Evolutionary conservation across 176 grass and related monocot genomes (phyloP).

Genomic region (Paspalum notatum): DNA sequence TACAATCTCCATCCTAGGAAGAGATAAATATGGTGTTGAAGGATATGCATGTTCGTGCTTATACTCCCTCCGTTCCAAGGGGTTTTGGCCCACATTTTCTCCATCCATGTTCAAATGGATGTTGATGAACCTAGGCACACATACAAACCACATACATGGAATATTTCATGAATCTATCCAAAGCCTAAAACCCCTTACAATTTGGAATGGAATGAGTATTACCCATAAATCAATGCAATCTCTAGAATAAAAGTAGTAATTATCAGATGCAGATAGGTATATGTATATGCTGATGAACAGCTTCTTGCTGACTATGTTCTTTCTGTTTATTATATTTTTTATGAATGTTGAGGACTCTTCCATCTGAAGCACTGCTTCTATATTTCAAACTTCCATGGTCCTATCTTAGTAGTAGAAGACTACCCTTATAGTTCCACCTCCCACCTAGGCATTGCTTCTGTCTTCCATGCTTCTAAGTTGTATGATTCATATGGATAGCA

Average conservation of each 20-base stretch:
- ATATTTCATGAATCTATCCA: too few species aligned
- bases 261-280: neutral
- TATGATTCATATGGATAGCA: constrained; percentile 1
- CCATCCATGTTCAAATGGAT: too few species aligned
- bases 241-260: neutral
- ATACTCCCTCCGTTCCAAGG: too few species aligned
- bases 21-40: neutral
- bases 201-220: neutral
- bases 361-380: neutral
- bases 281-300: neutral
- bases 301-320: too few species aligned
- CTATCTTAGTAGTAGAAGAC: neutral
- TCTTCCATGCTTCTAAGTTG: neutral
- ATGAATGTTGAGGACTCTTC: neutral
- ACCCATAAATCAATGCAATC: neutral
- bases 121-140: too few species aligned
- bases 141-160: too few species aligned
- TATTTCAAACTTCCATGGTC: neutral
- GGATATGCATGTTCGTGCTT: neutral
- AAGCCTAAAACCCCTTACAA: too few species aligned
- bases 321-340: neutral
- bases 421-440: too few species aligned
- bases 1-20: neutral
- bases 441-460: too few species aligned
- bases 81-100: too few species aligned